phyloP scores from a whole-genome alignment of 805 yeast species.

The Saccharomycopsis fermentans region DNA sequence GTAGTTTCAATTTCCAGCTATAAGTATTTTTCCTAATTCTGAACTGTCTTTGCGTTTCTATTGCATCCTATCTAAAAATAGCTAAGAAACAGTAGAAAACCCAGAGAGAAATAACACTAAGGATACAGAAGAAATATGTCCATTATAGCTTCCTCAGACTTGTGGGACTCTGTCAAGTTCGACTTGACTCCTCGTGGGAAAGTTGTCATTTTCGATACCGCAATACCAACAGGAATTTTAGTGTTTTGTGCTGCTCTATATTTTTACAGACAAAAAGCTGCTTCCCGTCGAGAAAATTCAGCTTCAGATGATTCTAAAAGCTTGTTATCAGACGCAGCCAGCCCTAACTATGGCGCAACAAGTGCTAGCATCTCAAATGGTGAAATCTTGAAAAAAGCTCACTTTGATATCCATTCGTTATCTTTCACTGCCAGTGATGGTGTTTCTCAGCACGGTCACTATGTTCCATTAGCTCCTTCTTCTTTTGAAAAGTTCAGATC shows the following conservation, averaged over 20 bases:
- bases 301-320: conserved; percentile 5
- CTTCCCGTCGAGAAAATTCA: background rate
- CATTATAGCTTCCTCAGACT: background rate
- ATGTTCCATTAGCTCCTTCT: conserved; percentile 38
- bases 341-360: conserved; percentile 16
- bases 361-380: conserved; percentile 14
- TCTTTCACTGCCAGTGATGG: conserved; percentile 50
- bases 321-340: conserved; percentile 1
- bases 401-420: conserved; percentile 53
- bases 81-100: background rate
- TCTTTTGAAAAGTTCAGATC: conserved; percentile 46
- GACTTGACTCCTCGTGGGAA: conserved; percentile 42
- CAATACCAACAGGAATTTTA: conserved; percentile 23
- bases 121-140: background rate
- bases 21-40: too few relatives aligned
- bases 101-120: background rate
- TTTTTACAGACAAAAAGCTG: background rate
- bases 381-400: conserved; percentile 37
- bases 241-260: background rate
- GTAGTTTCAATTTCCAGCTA: too few relatives aligned
- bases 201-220: conserved; percentile 27
- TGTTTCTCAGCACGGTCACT: conserved; percentile 43
- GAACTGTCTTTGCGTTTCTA: too few relatives aligned
- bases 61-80: background rate
- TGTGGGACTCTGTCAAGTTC: conserved; percentile 14